phyloP scores from a whole-genome alignment of 106 monocot genomes.

The Amphibolis antarctica region DNA sequence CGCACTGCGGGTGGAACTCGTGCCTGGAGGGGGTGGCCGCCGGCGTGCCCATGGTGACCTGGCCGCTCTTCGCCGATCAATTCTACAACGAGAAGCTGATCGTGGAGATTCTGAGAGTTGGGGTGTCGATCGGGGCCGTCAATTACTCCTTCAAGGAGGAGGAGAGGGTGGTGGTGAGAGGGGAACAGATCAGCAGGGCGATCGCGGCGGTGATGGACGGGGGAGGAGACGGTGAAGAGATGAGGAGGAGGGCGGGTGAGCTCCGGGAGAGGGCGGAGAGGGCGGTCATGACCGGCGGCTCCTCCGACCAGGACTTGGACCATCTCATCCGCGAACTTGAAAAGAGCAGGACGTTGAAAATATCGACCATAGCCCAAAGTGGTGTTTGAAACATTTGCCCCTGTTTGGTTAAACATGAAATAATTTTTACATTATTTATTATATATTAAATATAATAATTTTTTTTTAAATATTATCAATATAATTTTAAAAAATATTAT shows the following conservation, averaged over 20 bases:
- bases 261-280: not conserved
- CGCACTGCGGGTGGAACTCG: slow-evolving; percentile 77
- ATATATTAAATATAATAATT: too few species aligned
- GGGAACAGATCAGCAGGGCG: slow-evolving; percentile 1
- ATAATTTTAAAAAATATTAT: too few species aligned
- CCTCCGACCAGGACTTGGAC: not conserved
- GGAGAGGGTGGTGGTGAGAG: not conserved
- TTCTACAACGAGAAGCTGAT: slow-evolving; percentile 16
- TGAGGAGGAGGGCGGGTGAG: not conserved
- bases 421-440: too few species aligned
- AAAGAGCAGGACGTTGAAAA: too few species aligned
- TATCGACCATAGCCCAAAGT: too few species aligned
- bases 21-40: slow-evolving; percentile 28
- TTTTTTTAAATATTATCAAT: too few species aligned
- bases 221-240: not conserved
- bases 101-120: not conserved
- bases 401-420: too few species aligned
- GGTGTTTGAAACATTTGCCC: too few species aligned
- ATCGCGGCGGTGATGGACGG: not conserved
- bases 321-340: not conserved
- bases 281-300: not conserved
- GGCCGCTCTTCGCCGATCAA: slow-evolving; percentile 9
- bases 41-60: slow-evolving; percentile 10
- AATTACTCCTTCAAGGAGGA: not conserved
- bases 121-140: not conserved